These are phyloP conservation scores for Chamaenerion angustifolium DNA, from an alignment of 345 rosid genomes.

Conservation along the genomic window DNA sequence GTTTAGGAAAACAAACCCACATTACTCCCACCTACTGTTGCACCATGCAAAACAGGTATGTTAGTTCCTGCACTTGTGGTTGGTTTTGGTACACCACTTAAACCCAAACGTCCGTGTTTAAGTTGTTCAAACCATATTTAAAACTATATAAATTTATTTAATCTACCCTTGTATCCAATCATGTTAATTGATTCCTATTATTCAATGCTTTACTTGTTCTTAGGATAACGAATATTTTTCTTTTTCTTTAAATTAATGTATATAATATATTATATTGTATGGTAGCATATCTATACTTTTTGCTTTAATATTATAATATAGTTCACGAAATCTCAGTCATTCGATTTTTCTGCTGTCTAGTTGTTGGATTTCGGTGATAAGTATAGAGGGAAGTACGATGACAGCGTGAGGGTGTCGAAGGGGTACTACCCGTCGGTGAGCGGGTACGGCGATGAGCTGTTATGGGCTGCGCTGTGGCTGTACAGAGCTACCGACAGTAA, in stretches of 20 bases:
- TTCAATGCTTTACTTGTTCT: too few species aligned
- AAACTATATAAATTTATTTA: not conserved
- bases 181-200: too few species aligned
- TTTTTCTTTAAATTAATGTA: too few species aligned
- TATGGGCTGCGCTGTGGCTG: conserved; percentile 68
- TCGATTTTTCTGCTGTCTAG: too few species aligned
- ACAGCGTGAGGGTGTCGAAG: conserved; percentile 30
- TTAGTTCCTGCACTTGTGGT: not conserved
- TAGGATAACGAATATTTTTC: too few species aligned
- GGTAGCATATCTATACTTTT: too few species aligned
- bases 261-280: too few species aligned
- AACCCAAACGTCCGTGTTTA: conserved; percentile 7
- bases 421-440: conserved; percentile 60
- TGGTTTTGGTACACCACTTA: conserved; percentile 1
- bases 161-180: too few species aligned
- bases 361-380: conserved; percentile 56
- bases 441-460: conserved; percentile 60
- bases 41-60: conserved; percentile 55
- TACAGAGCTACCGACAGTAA: conserved; percentile 28
- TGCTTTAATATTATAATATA: not conserved
- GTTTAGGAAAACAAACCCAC: conserved; percentile 49
- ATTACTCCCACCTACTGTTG: conserved; percentile 56
- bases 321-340: too few species aligned
- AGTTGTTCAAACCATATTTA: too few species aligned
- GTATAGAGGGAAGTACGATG: conserved; percentile 48